Conservation (phyloP, 345 rosid species). For the Aegle marmelos region DNA sequence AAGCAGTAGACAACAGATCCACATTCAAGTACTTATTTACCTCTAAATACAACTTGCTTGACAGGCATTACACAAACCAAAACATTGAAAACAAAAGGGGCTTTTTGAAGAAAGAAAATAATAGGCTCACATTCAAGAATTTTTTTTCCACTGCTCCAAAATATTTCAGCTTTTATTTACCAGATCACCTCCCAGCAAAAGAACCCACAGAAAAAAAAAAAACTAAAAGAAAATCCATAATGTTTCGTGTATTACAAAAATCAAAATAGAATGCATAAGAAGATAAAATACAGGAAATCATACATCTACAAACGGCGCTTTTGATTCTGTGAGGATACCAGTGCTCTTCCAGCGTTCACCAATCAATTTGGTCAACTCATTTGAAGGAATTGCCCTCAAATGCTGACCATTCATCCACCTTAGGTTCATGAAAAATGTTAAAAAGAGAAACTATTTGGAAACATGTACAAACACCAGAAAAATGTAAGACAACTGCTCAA, state of each 20-base stretch:
- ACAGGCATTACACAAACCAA: background rate
- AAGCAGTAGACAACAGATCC: background rate
- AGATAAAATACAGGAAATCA: constrained; percentile 16
- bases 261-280: background rate
- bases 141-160: background rate
- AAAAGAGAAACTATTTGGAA: constrained; percentile 17
- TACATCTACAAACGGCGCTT: constrained; percentile 72
- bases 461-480: constrained; percentile 7
- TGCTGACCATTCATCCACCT: constrained; percentile 99
- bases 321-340: constrained; percentile 57
- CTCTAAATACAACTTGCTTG: background rate
- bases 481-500: background rate
- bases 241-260: background rate
- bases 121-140: background rate
- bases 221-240: background rate
- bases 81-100: background rate
- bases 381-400: constrained; percentile 62
- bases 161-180: background rate
- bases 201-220: background rate
- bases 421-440: constrained; percentile 10
- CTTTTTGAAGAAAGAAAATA: background rate
- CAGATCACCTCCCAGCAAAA: background rate
- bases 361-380: constrained; percentile 56
- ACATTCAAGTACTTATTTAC: background rate
- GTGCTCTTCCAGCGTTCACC: constrained; percentile 83